Evolutionary conservation across 495 filamentous ascomycete genomes (phyloP).

Genomic region (Acidomyces sp.): DNA sequence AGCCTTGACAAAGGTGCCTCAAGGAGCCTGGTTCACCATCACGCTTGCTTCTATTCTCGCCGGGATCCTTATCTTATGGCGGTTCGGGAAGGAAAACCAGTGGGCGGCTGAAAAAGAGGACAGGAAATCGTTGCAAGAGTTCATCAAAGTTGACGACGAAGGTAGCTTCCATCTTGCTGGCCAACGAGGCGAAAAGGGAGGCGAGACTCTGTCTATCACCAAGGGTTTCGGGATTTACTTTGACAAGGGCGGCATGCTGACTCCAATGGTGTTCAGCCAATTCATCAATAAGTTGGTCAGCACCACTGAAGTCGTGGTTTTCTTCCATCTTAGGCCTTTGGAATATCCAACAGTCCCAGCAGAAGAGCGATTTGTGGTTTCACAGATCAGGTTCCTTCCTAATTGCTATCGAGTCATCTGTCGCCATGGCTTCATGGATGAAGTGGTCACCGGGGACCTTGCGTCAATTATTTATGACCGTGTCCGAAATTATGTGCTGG

Average conservation of each 20-base stretch:
- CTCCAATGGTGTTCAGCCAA: slow-evolving; percentile 22
- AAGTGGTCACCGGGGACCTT: slow-evolving; percentile 47
- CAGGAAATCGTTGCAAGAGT: slow-evolving; percentile 31
- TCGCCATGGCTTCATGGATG: slow-evolving; percentile 55
- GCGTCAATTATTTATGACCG: slow-evolving; percentile 45
- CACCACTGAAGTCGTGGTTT: slow-evolving; percentile 20
- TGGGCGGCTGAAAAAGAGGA: slow-evolving; percentile 54
- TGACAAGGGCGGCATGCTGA: slow-evolving; percentile 23
- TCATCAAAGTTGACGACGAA: slow-evolving; percentile 12
- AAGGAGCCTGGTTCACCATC: slow-evolving; percentile 65
- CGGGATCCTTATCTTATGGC: slow-evolving; percentile 51
- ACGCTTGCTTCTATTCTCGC: slow-evolving; percentile 44
- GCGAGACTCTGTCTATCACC: slow-evolving; percentile 14
- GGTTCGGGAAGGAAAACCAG: slow-evolving; percentile 59
- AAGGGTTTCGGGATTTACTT: slow-evolving; percentile 25
- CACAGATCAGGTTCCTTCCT: slow-evolving; percentile 32
- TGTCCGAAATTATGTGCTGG: slow-evolving; percentile 38
- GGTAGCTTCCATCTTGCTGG: slow-evolving; percentile 15
- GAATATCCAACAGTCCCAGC: slow-evolving; percentile 21
- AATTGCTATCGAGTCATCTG: slow-evolving; percentile 52
- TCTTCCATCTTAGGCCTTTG: slow-evolving; percentile 25
- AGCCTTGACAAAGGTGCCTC: slow-evolving; percentile 52
- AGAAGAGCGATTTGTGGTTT: slow-evolving; percentile 38
- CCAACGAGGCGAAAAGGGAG: slow-evolving; percentile 11
- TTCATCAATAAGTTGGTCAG: slow-evolving; percentile 22